A percentile compares a stretch with the other conserved stretches of the same genome.
phyloP scores from a whole-genome alignment of 371 early-diverging fungal genomes.

The Apophysomyces trapeziformis region DNA sequence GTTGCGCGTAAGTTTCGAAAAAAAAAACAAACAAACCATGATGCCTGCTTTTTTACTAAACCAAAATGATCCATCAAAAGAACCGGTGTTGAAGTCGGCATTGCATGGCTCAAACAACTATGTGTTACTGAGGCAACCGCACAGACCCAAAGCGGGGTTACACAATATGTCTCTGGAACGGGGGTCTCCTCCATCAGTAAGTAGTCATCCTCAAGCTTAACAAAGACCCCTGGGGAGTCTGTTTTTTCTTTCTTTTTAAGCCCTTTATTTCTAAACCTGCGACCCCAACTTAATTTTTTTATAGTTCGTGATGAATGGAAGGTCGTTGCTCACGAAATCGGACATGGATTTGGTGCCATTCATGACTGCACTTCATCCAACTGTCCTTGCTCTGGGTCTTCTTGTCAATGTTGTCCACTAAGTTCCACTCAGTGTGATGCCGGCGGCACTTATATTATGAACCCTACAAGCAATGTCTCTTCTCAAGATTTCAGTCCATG shows the following conservation, averaged over 20 bases:
- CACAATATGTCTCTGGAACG: slow-evolving; percentile 77
- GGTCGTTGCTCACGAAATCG: slow-evolving; percentile 95
- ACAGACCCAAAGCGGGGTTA: slow-evolving; percentile 47
- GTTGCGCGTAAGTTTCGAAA: slow-evolving; percentile 63
- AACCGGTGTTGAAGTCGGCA: slow-evolving; percentile 87
- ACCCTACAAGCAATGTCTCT: slow-evolving; percentile 78
- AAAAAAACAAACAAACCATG: neutral
- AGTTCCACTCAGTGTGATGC: slow-evolving; percentile 76
- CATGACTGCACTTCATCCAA: slow-evolving; percentile 69
- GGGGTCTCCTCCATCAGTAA: slow-evolving; percentile 84
- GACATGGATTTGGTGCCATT: slow-evolving; percentile 85
- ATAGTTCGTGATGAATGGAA: slow-evolving; percentile 87
- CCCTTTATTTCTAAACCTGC: neutral
- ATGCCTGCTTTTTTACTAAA: neutral
- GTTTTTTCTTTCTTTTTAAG: no score
- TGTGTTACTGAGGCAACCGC: slow-evolving; percentile 60
- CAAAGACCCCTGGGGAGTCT: no score
- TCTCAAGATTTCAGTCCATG: slow-evolving; percentile 82
- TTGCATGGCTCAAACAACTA: slow-evolving; percentile 90
- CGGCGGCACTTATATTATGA: slow-evolving; percentile 77
- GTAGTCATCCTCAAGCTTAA: neutral
- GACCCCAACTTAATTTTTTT: neutral
- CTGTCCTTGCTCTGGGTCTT: slow-evolving; percentile 60
- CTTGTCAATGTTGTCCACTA: slow-evolving; percentile 72
- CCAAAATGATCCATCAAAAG: slow-evolving; percentile 11